Base-by-base conservation (phyloP, 2,329 filamentous ascomycete genomes). In the Colletotrichum kahawae region DNA sequence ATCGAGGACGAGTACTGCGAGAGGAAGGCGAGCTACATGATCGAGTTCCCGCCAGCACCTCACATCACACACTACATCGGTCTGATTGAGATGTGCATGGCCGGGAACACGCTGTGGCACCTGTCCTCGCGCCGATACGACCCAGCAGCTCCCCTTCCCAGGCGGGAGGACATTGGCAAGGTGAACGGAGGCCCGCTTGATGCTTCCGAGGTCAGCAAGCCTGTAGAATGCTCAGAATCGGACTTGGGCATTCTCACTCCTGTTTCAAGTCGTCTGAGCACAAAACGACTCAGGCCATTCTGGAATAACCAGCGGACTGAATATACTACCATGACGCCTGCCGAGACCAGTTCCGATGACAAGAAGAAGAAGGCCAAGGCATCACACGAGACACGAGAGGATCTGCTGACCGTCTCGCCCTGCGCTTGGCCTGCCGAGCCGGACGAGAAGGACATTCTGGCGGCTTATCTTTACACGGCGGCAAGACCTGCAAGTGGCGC, bases 381-480 rank as follows among this genome's bases (percentile, higher is more conserved):
- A 43, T 68, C 66, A 9, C 21, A 21, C 24, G 66, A 59, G 48
- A 59, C 66, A 43, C 34, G 33, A 7, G 66, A 24, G 9, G 66
- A 60, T 33, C 66, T 68, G 16, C 66, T 68, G 33, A 33, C 66
- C 18, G 66, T 68, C 66, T 68, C 66, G 31, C 66, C 66, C 66
- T 68, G 66, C 51, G 33, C 33, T 43, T 68, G 66, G 66, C 66
- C 66, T 31, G 66, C 66, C 33, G 66, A 68, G 51, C 24, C 51
- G 16, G 66, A 68, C 24, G 66, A 68, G 66, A 68, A 68, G 66
- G 51, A 68, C 66, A 68, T 68, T 60, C 33, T 68, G 66, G 66
- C 66, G 33, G 51, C 66, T 18, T 68, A 68, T 51, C 66, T 68
- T 8, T 68, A 68, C 54, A 68, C 66, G 66, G 66, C 66, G 2